A percentile compares a stretch with the other conserved stretches of the same genome.
These are phyloP conservation scores for Neofusicoccum parvum DNA, from an alignment of 2,329 filamentous ascomycete species.

Conservation along the genomic window DNA sequence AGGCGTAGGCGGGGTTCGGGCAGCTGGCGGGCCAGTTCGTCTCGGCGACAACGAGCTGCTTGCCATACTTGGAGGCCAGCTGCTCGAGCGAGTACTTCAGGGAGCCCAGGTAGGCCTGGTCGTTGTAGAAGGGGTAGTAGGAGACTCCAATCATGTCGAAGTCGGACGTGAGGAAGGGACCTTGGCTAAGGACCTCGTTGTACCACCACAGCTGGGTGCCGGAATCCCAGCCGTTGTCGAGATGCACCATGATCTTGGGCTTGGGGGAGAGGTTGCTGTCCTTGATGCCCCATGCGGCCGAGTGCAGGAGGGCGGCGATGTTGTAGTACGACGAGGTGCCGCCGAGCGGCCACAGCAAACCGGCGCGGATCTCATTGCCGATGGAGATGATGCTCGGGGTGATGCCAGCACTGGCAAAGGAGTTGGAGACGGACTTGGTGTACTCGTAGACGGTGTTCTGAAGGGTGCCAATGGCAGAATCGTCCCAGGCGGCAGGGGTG, in stretches of 20 bases:
- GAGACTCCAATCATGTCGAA: slow-evolving; percentile 74
- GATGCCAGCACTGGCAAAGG: slow-evolving; percentile 59
- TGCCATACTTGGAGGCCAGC: slow-evolving; percentile 63
- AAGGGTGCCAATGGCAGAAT: slow-evolving; percentile 59
- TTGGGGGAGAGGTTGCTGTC: slow-evolving; percentile 59
- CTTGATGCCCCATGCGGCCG: slow-evolving; percentile 65
- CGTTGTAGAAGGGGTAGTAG: slow-evolving; percentile 73
- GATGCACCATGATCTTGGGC: slow-evolving; percentile 73
- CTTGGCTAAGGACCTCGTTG: slow-evolving; percentile 52
- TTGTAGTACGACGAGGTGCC: slow-evolving; percentile 54
- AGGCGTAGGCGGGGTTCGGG: slow-evolving; percentile 37
- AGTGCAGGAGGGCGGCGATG: slow-evolving; percentile 65
- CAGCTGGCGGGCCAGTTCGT: slow-evolving; percentile 71
- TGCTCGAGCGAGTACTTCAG: slow-evolving; percentile 60
- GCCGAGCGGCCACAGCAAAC: slow-evolving; percentile 69
- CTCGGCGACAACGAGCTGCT: slow-evolving; percentile 70
- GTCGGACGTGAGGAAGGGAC: slow-evolving; percentile 54
- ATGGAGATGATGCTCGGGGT: slow-evolving; percentile 66
- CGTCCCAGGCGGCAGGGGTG: slow-evolving; percentile 65
- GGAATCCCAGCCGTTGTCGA: slow-evolving; percentile 75
- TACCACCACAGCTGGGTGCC: slow-evolving; percentile 68
- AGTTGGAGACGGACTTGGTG: slow-evolving; percentile 63
- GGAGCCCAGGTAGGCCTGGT: slow-evolving; percentile 59
- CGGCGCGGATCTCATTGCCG: slow-evolving; percentile 72
- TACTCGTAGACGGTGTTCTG: slow-evolving; percentile 69